A percentile compares a stretch with the other conserved stretches of the same genome.
phyloP scores from a whole-genome alignment of 257 asterid genomes.

The Datura wrightii region DNA sequence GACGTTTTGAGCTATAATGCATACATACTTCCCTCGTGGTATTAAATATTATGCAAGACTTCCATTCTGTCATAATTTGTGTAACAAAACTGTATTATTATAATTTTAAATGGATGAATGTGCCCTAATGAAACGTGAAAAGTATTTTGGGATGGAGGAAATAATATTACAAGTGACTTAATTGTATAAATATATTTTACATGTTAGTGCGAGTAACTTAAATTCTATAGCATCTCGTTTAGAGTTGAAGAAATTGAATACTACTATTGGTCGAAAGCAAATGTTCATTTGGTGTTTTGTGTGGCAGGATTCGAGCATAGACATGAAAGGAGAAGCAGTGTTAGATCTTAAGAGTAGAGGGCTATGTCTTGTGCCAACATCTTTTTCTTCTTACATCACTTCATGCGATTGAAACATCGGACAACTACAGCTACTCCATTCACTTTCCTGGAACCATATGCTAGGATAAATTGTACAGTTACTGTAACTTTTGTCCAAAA shows the following conservation, averaged over 20 bases:
- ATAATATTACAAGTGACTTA: no score
- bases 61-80: background rate
- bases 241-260: background rate
- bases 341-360: conserved; percentile 47
- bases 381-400: conserved; percentile 42
- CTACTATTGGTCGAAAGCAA: background rate
- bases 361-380: conserved; percentile 45
- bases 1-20: background rate
- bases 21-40: background rate
- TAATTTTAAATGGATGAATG: background rate
- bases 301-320: conserved; percentile 35
- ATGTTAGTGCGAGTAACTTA: background rate
- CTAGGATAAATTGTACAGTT: conserved; percentile 22
- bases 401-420: conserved; percentile 23
- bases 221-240: background rate
- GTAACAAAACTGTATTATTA: background rate
- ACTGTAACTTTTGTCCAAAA: conserved; percentile 4
- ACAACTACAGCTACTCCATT: background rate
- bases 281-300: background rate
- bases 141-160: no score
- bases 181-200: no score
- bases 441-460: conserved; percentile 20
- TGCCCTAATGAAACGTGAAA: background rate
- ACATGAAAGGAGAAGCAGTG: conserved; percentile 6
- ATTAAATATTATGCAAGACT: background rate